phyloP scores from a whole-genome alignment of 208 protist species.

The Hexamita inflata region DNA sequence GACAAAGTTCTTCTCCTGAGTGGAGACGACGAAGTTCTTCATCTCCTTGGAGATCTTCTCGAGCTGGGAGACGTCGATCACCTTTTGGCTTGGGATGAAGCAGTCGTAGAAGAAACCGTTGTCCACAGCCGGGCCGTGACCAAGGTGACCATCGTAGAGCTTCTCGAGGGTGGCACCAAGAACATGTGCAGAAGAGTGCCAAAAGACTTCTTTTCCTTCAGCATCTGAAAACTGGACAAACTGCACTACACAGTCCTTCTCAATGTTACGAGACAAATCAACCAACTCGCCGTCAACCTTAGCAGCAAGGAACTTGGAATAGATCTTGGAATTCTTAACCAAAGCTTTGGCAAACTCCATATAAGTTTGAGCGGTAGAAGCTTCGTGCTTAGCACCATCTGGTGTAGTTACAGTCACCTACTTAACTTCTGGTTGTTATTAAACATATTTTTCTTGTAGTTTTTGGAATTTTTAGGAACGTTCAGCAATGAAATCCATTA shows the following conservation, averaged over 20 bases:
- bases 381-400: background rate
- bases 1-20: conserved; percentile 79
- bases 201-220: conserved; percentile 79
- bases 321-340: conserved; percentile 10
- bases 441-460: background rate
- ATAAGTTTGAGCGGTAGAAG: background rate
- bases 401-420: background rate
- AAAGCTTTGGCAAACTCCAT: background rate
- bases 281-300: background rate
- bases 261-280: conserved; percentile 6
- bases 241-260: background rate
- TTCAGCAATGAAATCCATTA: conserved; percentile 5
- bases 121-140: conserved; percentile 73
- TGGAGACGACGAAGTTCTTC: conserved; percentile 67
- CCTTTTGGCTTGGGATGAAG: background rate
- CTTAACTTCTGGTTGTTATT: background rate
- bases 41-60: conserved; percentile 61
- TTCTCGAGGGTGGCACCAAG: conserved; percentile 88
- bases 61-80: background rate
- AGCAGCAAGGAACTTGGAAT: conserved; percentile 11
- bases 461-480: background rate
- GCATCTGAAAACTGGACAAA: conserved; percentile 23
- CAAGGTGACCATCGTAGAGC: conserved; percentile 70
- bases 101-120: conserved; percentile 80
- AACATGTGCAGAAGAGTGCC: conserved; percentile 96